A percentile compares a stretch with the other conserved stretches of the same genome.
These are phyloP conservation scores for Nigrospora sphaerica DNA, from an alignment of 2,329 filamentous ascomycete species.

Conservation along the genomic window DNA sequence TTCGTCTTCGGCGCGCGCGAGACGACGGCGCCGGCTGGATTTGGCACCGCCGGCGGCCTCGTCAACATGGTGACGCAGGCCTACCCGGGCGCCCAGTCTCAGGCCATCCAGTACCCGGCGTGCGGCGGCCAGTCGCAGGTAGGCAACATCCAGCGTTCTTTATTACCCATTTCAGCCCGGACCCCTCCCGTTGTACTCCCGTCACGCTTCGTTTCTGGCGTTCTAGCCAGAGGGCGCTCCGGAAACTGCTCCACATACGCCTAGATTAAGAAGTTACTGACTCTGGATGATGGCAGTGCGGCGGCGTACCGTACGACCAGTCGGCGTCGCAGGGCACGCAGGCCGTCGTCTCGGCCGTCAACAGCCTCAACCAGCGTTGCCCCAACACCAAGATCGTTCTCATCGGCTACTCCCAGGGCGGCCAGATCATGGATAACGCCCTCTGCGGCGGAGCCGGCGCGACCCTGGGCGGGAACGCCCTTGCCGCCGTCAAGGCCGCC, in stretches of 20 bases:
- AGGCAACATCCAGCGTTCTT: too few relatives aligned
- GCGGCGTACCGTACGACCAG: slow-evolving; percentile 45
- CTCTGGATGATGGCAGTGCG: too few relatives aligned
- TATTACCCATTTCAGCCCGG: too few relatives aligned
- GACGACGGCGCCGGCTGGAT: slow-evolving; percentile 37
- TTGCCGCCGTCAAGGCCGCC: slow-evolving; percentile 49
- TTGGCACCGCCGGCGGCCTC: slow-evolving; percentile 33
- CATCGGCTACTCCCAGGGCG: slow-evolving; percentile 58
- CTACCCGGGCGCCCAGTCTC: slow-evolving; percentile 36
- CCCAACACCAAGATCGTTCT: slow-evolving; percentile 51
- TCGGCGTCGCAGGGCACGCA: slow-evolving; percentile 47
- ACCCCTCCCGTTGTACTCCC: too few relatives aligned
- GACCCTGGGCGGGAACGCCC: slow-evolving; percentile 36
- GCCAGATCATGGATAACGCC: slow-evolving; percentile 56
- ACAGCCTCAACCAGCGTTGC: slow-evolving; percentile 44
- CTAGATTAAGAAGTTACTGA: too few relatives aligned
- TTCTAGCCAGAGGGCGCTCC: too few relatives aligned
- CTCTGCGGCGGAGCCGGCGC: slow-evolving; percentile 49
- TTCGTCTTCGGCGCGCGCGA: slow-evolving; percentile 45
- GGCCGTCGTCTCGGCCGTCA: slow-evolving; percentile 50
- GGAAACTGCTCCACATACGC: too few relatives aligned
- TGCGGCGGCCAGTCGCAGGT: slow-evolving; percentile 50
- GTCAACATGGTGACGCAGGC: slow-evolving; percentile 36
- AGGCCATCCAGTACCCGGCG: slow-evolving; percentile 46
- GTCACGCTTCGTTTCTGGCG: too few relatives aligned